A percentile compares a stretch with the other conserved stretches of the same genome.
phyloP scores from a whole-genome alignment of 257 asterid species.

The Nicotiana obtusifolia region DNA sequence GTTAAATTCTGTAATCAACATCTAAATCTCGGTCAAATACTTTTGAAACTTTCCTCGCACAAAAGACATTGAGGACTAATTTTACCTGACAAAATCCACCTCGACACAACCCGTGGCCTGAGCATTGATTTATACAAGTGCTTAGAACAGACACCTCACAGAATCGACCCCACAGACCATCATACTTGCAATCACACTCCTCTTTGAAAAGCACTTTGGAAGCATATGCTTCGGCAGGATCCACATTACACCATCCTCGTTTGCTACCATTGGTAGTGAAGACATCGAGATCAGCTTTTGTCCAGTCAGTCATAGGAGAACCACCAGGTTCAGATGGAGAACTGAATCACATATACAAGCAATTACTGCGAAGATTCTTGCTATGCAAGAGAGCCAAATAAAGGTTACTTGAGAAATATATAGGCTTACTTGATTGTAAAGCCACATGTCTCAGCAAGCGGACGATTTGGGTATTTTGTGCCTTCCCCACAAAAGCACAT shows the following conservation, averaged over 20 bases:
- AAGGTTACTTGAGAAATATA: slow-evolving; percentile 6
- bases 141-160: slow-evolving; percentile 79
- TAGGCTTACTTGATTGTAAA: slow-evolving; percentile 64
- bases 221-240: slow-evolving; percentile 70
- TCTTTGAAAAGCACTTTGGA: slow-evolving; percentile 58
- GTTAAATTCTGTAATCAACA: background rate
- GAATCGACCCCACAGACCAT: slow-evolving; percentile 80
- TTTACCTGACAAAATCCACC: slow-evolving; percentile 97
- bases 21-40: background rate
- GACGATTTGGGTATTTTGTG: slow-evolving; percentile 91
- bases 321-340: slow-evolving; percentile 63
- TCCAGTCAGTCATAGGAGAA: slow-evolving; percentile 55
- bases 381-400: background rate
- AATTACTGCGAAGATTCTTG: slow-evolving; percentile 1
- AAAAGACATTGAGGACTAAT: slow-evolving; percentile 4
- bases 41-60: background rate
- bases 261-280: slow-evolving; percentile 63
- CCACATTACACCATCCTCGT: slow-evolving; percentile 93
- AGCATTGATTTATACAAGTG: slow-evolving; percentile 83
- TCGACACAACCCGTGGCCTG: slow-evolving; percentile 77
- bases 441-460: slow-evolving; percentile 83
- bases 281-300: slow-evolving; percentile 50
- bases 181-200: slow-evolving; percentile 96
- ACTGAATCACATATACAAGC: slow-evolving; percentile 33
- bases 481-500: slow-evolving; percentile 99